Percentiles rank a stretch among this genome's conserved stretches.
Conservation (phyloP, 345 rosid species). For the Eucalyptus sideroxylon region DNA sequence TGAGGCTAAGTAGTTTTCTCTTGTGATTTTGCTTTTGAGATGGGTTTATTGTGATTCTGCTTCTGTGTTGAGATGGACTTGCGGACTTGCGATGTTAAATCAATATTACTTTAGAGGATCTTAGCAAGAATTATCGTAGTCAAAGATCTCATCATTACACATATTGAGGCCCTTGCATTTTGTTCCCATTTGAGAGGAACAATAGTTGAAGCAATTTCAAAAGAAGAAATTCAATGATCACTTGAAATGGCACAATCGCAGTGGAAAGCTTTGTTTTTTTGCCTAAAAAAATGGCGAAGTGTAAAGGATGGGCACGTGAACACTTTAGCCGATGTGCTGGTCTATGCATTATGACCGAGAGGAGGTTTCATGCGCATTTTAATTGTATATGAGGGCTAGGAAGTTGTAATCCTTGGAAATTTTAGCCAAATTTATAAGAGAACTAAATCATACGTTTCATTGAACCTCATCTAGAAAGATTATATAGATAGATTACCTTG, state of each 20-base stretch:
- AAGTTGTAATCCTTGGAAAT: background rate
- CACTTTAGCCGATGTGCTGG: background rate
- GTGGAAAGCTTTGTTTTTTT: no score
- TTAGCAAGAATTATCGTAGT: slow-evolving; percentile 50
- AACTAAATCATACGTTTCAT: background rate
- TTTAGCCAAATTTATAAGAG: background rate
- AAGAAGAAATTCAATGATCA: no score
- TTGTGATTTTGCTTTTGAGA: background rate
- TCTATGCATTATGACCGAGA: background rate
- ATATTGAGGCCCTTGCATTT: slow-evolving; percentile 57
- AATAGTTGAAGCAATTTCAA: no score
- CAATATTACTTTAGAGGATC: slow-evolving; percentile 78
- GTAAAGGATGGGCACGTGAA: no score
- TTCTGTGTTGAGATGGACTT: slow-evolving; percentile 17
- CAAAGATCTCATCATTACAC: slow-evolving; percentile 92
- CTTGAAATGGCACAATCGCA: no score
- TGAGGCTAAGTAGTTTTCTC: background rate
- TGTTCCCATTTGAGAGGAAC: no score
- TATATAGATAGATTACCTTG: no score
- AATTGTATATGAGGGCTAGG: background rate
- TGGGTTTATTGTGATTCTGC: no score
- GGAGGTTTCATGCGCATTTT: background rate
- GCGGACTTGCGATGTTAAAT: slow-evolving; percentile 40
- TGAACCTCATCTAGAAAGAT: no score
- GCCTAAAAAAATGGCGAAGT: no score